phyloP scores from a whole-genome alignment of 495 filamentous ascomycete genomes.

The Aspergillus bridgeri region DNA sequence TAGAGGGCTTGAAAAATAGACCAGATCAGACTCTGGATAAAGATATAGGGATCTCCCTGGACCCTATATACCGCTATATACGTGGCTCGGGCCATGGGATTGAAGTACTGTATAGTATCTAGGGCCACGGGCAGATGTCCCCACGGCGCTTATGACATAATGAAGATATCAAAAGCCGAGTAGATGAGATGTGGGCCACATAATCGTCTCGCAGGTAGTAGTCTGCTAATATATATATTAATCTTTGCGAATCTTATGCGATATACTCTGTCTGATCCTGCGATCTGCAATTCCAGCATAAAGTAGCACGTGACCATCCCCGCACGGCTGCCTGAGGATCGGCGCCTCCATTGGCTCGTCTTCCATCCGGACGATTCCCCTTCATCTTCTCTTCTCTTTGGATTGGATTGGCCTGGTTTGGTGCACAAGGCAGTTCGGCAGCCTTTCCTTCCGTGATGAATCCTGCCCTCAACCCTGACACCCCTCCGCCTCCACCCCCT shows the following conservation, averaged over 20 bases:
- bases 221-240: background rate
- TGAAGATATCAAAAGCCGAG: background rate
- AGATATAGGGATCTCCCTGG: background rate
- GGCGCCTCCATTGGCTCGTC: background rate
- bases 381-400: background rate
- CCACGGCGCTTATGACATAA: background rate
- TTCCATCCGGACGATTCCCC: background rate
- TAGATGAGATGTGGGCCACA: background rate
- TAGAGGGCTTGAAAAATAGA: background rate
- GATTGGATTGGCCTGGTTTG: background rate
- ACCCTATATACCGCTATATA: background rate
- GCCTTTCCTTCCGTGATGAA: constrained; percentile 17
- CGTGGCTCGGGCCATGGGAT: background rate
- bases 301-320: background rate
- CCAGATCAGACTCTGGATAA: background rate
- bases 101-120: background rate
- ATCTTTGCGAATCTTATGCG: too few species aligned
- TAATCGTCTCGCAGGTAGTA: background rate
- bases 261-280: too few species aligned
- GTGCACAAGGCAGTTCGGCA: background rate
- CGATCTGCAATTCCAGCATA: background rate
- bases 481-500: constrained; percentile 68
- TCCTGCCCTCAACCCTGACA: constrained; percentile 40
- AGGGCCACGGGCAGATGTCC: background rate
- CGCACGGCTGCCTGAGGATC: background rate